Conservation (phyloP, 345 rosid species). For the Dovyalis caffra region DNA sequence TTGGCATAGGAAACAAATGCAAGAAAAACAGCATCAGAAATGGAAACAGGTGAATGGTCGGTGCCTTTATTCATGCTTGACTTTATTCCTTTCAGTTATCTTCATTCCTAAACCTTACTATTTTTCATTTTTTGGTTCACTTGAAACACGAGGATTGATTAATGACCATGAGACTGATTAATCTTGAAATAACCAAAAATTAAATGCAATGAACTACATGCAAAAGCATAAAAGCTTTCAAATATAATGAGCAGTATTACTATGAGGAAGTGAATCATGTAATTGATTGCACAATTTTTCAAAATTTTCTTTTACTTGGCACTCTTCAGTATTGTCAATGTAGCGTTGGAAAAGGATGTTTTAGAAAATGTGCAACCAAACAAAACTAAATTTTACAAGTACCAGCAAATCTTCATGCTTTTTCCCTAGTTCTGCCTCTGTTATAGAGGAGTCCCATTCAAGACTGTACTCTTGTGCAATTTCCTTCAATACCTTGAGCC, state of each 20-base stretch:
- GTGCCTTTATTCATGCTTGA: too few species aligned
- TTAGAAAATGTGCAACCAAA: too few species aligned
- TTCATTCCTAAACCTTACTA: too few species aligned
- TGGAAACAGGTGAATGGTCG: too few species aligned
- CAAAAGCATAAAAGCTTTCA: background rate
- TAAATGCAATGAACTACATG: background rate
- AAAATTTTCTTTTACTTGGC: background rate
- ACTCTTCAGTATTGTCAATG: too few species aligned
- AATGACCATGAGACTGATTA: too few species aligned
- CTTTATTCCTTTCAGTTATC: too few species aligned
- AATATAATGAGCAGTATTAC: background rate
- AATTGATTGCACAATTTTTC: background rate
- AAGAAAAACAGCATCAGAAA: background rate
- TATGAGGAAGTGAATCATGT: background rate
- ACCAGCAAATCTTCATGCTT: constrained; percentile 93
- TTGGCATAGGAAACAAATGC: background rate
- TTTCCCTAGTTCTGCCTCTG: constrained; percentile 82
- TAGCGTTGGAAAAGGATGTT: too few species aligned
- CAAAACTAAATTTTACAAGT: constrained; percentile 21
- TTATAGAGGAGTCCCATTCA: constrained; percentile 80
- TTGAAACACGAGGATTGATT: too few species aligned
- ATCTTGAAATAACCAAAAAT: background rate
- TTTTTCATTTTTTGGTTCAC: too few species aligned
- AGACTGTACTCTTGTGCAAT: constrained; percentile 68
- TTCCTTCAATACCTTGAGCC: constrained; percentile 76